Evolutionary conservation across 768 basidiomycete genomes (phyloP), one percentile per base, ranked within the genome.

Genomic region (Auricularia cornea): DNA sequence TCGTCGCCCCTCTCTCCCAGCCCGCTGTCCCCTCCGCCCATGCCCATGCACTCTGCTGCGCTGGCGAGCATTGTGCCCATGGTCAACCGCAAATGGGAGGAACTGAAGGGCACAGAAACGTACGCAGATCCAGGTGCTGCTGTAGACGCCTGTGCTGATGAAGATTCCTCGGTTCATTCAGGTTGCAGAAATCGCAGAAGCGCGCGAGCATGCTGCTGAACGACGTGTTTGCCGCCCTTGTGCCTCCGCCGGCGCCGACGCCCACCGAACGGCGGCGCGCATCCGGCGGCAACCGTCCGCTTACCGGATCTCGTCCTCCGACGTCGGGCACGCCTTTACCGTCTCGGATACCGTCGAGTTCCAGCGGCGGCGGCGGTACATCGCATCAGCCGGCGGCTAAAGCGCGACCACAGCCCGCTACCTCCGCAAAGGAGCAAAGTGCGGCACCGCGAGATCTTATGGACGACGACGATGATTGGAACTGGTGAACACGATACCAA

Each of bases 61-160:
- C 54, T 57, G 26, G 54, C 54, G 54, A 20, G 28, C 30, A 28
- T 57, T 26, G 54, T 57, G 28, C 44, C 44, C 23, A 48, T 48
- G 44, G 44, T 69, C 23, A 69, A 69, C 60, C 69, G 65, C 48
- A 68, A 67, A 40, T 68, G 68, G 68, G 69, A 70, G 60, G 66
- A 68, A 30, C 41, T 70, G 14, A 64, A 64, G 30, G 62, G 61
- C 30, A 67, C 61, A 32, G 64, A 64, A 52, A 66, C 64, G 69
- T 68, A 60, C n/a, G 68, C 63, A 29, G n/a, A 28, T 8, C 10
- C 59, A 30, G 2, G 20, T 16, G 3, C 26, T 18, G 12, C 5
- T 3, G 16, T 32, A 31, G 38, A n/a, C 20, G 35, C 54, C 60
- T 11, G 35, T 33, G 12, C 32, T 51, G 35, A n/a, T 63, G n/a